These are phyloP conservation scores for Rhynchosporium graminicola DNA, from an alignment of 2,329 filamentous ascomycete genomes.

Conservation along the genomic window DNA sequence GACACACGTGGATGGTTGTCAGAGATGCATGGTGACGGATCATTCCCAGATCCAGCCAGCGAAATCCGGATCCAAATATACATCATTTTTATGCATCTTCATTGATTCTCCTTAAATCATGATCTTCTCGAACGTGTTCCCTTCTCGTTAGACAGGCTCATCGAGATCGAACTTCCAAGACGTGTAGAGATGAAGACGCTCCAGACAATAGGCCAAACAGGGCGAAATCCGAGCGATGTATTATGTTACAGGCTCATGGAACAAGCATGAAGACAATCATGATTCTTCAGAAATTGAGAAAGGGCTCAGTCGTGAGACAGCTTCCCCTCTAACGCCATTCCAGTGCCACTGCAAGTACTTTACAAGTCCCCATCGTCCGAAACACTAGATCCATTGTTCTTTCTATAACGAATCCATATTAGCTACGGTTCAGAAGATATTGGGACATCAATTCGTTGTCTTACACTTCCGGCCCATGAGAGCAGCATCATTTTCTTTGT, in stretches of 20 bases:
- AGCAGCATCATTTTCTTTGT: slow-evolving; percentile 80
- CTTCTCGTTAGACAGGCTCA: too few species aligned
- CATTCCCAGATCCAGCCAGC: too few species aligned
- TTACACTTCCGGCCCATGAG: slow-evolving; percentile 56
- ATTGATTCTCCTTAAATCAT: too few species aligned
- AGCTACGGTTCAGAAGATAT: not conserved
- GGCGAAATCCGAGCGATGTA: not conserved
- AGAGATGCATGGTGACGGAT: too few species aligned
- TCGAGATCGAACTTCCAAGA: too few species aligned
- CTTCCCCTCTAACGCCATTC: slow-evolving; percentile 1
- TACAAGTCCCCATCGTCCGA: not conserved
- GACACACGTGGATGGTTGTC: too few species aligned
- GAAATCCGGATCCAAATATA: too few species aligned
- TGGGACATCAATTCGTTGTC: slow-evolving; percentile 7
- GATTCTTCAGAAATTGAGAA: not conserved
- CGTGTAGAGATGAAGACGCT: not conserved
- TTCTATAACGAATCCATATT: not conserved
- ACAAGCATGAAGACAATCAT: not conserved
- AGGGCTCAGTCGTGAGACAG: not conserved
- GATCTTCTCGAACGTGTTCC: too few species aligned
- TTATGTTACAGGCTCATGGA: not conserved
- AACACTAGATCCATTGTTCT: not conserved
- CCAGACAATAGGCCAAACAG: not conserved
- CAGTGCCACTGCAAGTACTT: slow-evolving; percentile 2
- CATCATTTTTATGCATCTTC: too few species aligned